phyloP scores from a whole-genome alignment of 2,329 filamentous ascomycete genomes.

The Trichophyton equinum region DNA sequence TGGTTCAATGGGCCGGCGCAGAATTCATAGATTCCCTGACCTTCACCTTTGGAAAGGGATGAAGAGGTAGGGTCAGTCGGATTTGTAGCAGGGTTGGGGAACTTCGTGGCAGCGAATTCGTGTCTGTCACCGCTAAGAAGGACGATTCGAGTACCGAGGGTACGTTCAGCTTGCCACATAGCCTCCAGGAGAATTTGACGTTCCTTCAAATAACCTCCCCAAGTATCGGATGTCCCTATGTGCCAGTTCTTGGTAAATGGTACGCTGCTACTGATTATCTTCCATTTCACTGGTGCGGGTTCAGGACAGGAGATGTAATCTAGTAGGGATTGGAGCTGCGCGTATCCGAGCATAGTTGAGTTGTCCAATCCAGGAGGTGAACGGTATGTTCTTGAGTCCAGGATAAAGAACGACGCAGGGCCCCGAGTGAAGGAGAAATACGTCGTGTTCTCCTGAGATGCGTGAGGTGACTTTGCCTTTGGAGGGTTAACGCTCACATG shows the following conservation, averaged over 20 bases:
- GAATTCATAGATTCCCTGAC: conserved; percentile 61
- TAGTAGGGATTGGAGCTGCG: conserved; percentile 69
- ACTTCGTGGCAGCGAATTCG: conserved; percentile 83
- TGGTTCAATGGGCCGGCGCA: conserved; percentile 83
- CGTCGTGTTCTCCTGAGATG: conserved; percentile 48
- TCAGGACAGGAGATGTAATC: conserved; percentile 62
- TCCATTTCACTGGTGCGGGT: conserved; percentile 74
- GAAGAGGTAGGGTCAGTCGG: conserved; percentile 10
- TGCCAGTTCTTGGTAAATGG: conserved; percentile 98
- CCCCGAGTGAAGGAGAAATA: conserved; percentile 87
- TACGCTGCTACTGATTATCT: conserved; percentile 78
- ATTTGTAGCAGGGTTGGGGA: conserved; percentile 37
- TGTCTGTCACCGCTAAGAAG: conserved; percentile 88
- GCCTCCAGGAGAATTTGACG: conserved; percentile 67
- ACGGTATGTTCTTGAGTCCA: conserved; percentile 82
- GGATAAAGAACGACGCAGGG: conserved; percentile 84
- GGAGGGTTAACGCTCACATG: conserved; percentile 79
- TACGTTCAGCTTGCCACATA: conserved; percentile 75
- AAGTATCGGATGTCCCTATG: conserved; percentile 76
- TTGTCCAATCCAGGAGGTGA: conserved; percentile 39
- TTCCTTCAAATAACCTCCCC: conserved; percentile 82
- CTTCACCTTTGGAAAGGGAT: conserved; percentile 16
- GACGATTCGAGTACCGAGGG: conserved; percentile 61
- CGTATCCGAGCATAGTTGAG: conserved; percentile 77
- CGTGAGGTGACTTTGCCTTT: conserved; percentile 36